Evolutionary conservation across 805 yeast species (phyloP).

Genomic region (Kodamaea kakaduensis): DNA sequence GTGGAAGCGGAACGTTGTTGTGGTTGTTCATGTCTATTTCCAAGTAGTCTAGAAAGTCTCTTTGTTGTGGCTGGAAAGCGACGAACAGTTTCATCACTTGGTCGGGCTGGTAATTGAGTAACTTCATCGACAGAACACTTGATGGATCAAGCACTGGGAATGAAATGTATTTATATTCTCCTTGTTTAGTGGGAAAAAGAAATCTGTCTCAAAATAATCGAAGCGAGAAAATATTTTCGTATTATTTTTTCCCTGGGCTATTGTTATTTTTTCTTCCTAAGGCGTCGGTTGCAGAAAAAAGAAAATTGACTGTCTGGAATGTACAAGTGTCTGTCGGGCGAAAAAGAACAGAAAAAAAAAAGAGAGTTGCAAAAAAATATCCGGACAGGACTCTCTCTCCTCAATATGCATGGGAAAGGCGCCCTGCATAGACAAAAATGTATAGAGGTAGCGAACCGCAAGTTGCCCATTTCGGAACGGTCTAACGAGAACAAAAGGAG

Average conservation of each 20-base stretch:
- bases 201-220: conserved; percentile 3
- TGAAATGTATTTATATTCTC: conserved; percentile 1
- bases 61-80: conserved; percentile 3
- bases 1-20: not conserved
- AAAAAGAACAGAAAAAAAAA: not conserved
- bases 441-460: too few species aligned
- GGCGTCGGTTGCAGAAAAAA: conserved; percentile 1
- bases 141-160: not conserved
- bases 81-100: conserved; percentile 2
- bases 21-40: conserved; percentile 10
- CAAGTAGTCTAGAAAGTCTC: conserved; percentile 6
- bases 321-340: not conserved
- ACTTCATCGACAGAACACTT: conserved; percentile 4
- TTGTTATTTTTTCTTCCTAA: not conserved
- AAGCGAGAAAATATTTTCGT: conserved; percentile 3
- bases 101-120: conserved; percentile 4
- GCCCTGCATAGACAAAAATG: too few species aligned
- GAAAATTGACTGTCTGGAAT: not conserved
- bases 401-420: too few species aligned
- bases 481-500: too few species aligned
- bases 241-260: not conserved
- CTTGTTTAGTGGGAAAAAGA: conserved; percentile 3
- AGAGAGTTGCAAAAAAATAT: not conserved
- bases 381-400: too few species aligned
- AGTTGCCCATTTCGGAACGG: too few species aligned